Evolutionary conservation across 345 rosid species (phyloP).

Genomic region (Heritiera fomes): DNA sequence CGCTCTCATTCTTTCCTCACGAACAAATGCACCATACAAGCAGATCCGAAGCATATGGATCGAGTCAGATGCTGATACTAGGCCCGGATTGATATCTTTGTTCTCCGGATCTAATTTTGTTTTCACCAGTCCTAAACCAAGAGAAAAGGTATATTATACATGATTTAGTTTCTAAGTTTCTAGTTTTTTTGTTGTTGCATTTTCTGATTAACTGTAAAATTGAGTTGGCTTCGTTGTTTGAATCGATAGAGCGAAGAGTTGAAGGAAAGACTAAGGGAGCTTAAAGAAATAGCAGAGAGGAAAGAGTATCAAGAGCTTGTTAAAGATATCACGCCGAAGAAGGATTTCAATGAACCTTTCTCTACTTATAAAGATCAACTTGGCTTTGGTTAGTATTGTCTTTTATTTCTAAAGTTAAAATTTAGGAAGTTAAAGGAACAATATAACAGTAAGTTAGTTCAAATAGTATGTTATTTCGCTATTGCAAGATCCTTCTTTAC

Average conservation of each 20-base stretch:
- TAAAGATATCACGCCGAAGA: constrained; percentile 75
- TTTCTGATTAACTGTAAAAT: not conserved
- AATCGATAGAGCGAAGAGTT: constrained; percentile 66
- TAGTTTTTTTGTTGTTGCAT: not conserved
- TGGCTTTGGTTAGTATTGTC: constrained; percentile 69
- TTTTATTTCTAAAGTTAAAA: not conserved
- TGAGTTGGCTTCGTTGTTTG: not conserved
- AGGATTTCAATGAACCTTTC: constrained; percentile 67
- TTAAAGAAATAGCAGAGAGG: constrained; percentile 77
- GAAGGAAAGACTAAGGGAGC: constrained; percentile 63
- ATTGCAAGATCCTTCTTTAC: not conserved
- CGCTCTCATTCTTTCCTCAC: constrained; percentile 56
- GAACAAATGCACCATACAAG: constrained; percentile 46
- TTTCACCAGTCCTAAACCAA: constrained; percentile 65
- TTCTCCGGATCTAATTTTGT: constrained; percentile 60
- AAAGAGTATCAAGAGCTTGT: constrained; percentile 82
- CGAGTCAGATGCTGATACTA: constrained; percentile 39
- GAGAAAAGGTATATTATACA: constrained; percentile 60
- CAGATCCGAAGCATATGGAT: constrained; percentile 65
- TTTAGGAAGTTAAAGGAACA: not conserved
- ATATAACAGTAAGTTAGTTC: not conserved
- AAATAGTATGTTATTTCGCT: not conserved
- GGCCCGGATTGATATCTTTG: constrained; percentile 52
- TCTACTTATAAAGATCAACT: constrained; percentile 96
- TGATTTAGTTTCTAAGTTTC: not conserved